A percentile compares a stretch with the other conserved stretches of the same genome.
Conservation (phyloP, 345 rosid genomes). For the Hibiscus trionum region DNA sequence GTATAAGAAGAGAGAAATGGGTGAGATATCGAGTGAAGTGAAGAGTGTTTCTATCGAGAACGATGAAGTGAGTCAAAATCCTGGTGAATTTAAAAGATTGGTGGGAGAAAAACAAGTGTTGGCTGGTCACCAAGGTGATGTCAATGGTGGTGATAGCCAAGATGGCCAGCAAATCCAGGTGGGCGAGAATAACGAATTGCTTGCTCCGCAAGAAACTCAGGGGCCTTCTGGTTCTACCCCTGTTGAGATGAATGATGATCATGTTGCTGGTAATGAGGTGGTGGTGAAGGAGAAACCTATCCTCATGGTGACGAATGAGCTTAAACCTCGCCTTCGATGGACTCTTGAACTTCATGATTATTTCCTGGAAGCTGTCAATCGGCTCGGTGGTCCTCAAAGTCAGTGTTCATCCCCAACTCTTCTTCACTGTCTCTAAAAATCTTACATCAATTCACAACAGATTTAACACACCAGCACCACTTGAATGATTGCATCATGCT, state of each 20-base stretch:
- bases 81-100: not conserved
- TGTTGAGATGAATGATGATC: not conserved
- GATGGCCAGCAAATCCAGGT: not conserved
- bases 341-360: conserved; percentile 4
- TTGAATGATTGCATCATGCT: not conserved
- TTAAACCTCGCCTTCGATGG: conserved; percentile 12
- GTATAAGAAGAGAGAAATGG: not conserved
- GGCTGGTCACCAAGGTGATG: not conserved
- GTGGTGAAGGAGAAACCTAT: conserved; percentile 9
- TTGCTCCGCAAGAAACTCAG: conserved; percentile 7
- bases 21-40: not conserved
- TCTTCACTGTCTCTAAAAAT: not conserved
- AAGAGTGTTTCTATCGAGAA: not conserved
- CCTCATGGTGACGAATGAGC: not conserved
- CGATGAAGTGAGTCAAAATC: not conserved
- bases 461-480: not conserved
- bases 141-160: not conserved
- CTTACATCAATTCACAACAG: not conserved
- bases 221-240: not conserved
- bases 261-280: not conserved
- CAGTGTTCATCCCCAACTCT: not conserved
- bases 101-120: not conserved
- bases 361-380: not conserved
- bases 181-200: not conserved
- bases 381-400: conserved; percentile 8